A percentile compares a stretch with the other conserved stretches of the same genome.
These are phyloP conservation scores for Colletotrichum brevisporum DNA, from an alignment of 2,329 filamentous ascomycete genomes.

Conservation along the genomic window DNA sequence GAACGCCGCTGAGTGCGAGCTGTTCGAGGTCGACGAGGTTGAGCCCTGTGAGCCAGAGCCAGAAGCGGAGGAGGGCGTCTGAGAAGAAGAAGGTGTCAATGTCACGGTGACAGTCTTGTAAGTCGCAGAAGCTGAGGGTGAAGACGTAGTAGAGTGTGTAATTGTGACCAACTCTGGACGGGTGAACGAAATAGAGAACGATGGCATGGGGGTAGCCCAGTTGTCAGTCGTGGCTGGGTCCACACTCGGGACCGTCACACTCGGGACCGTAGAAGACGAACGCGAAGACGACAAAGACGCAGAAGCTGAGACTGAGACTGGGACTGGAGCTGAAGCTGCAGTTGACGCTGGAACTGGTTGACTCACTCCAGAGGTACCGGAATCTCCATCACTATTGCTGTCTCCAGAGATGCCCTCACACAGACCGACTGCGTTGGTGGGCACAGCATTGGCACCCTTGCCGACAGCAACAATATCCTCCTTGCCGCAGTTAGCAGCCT, in stretches of 20 bases:
- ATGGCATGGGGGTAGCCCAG: background rate
- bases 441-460: conserved; percentile 50
- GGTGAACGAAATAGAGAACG: background rate
- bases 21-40: conserved; percentile 3
- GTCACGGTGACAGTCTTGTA: conserved; percentile 9
- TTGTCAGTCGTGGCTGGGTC: too few species aligned
- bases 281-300: too few species aligned
- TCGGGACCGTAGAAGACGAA: too few species aligned
- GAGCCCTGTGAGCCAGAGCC: background rate
- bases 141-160: background rate
- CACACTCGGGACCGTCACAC: too few species aligned
- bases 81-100: conserved; percentile 10
- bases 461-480: conserved; percentile 55
- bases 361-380: conserved; percentile 24
- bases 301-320: background rate
- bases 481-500: conserved; percentile 57
- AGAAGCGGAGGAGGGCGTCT: conserved; percentile 6
- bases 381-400: conserved; percentile 6
- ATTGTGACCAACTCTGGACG: background rate
- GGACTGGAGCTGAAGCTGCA: background rate
- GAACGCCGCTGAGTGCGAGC: conserved; percentile 21
- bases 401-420: conserved; percentile 49
- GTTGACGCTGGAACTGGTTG: conserved; percentile 5
- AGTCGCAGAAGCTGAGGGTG: background rate
- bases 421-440: conserved; percentile 49